Base-by-base conservation (phyloP, 345 rosid species). In the Barbarea vulgaris region DNA sequence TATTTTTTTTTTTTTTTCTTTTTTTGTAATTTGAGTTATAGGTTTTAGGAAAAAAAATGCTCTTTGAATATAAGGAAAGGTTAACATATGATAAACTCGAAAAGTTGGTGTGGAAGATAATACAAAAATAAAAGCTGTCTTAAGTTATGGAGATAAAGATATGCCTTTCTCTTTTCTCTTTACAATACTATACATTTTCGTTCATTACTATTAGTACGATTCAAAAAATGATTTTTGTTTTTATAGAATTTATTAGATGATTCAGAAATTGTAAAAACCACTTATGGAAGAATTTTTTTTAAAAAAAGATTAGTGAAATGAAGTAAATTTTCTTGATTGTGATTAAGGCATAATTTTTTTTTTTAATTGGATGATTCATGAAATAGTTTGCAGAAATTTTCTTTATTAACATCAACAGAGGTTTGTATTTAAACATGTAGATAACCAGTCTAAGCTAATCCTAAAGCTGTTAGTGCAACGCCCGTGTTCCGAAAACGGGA, bases 51-150 rank as follows among this genome's bases (percentile, higher is more conserved):
- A 47, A 64, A 31, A 31, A 59, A 18, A 60, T 60, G 56, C 60
- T 77, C 4, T 65, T 28, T 65, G 31, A 17, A 64, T 36, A 47
- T 44, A 42, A 42, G 34, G 44, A 19, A 77, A 65, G 21, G 41
- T 27, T 25, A 70, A 57, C 72, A 71, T 71, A 62, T 64, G 77
- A 71, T 50, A 21, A 48, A 41, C 42, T 70, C 7, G 46, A 36
- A 25, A 77, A 65, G 73, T 65, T 56, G 62, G 31, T 65, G 58
- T 65, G 41, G 63, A 22, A 56, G 66, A 71, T 65, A 72, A 57
- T n/a, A 56, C 47, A 48, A 72, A 56, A 36, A 6, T 13, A 58
- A 64, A 70, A 64, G 55, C 21, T 41, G 17, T 39, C 31, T 58
- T 33, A 65, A 59, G 14, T 56, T 70, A 34, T 14, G 71, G 60